phyloP scores from a whole-genome alignment of 2,329 filamentous ascomycete species.

The Fusarium chaquense region DNA sequence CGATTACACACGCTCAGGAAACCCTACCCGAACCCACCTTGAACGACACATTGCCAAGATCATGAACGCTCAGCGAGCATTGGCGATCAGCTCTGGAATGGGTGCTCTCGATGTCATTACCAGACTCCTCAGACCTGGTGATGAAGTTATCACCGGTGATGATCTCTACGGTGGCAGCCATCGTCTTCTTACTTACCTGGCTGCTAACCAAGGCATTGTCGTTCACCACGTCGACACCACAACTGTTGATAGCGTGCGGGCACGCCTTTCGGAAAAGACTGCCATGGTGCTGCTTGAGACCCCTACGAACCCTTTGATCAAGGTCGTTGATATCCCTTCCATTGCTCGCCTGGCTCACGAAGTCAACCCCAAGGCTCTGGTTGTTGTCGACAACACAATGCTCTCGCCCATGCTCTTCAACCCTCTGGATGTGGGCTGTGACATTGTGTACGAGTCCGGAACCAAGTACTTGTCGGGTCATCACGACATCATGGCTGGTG shows the following conservation, averaged over 20 bases:
- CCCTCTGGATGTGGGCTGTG: conserved; percentile 92
- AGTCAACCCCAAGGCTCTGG: conserved; percentile 80
- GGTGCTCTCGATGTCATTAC: conserved; percentile 97
- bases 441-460: conserved; percentile 96
- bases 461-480: conserved; percentile 98
- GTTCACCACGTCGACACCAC: conserved; percentile 99
- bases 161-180: conserved; percentile 97
- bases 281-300: conserved; percentile 96
- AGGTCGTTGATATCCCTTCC: conserved; percentile 90
- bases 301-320: conserved; percentile 97
- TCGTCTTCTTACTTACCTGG: conserved; percentile 90
- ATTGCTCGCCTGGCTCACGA: conserved; percentile 84
- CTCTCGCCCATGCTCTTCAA: conserved; percentile 94
- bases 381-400: conserved; percentile 99
- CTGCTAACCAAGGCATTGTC: conserved; percentile 87
- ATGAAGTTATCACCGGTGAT: conserved; percentile 97
- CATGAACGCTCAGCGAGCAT: conserved; percentile 91
- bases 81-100: conserved; percentile 97
- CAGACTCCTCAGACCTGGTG: conserved; percentile 87
- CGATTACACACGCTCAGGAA: conserved; percentile 98
- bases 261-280: conserved; percentile 81
- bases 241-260: conserved; percentile 74
- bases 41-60: conserved; percentile 98
- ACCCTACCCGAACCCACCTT: conserved; percentile 94
- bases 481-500: conserved; percentile 98